phyloP scores from a whole-genome alignment of 176 grass and related monocot genomes.

The Oryza punctata region DNA sequence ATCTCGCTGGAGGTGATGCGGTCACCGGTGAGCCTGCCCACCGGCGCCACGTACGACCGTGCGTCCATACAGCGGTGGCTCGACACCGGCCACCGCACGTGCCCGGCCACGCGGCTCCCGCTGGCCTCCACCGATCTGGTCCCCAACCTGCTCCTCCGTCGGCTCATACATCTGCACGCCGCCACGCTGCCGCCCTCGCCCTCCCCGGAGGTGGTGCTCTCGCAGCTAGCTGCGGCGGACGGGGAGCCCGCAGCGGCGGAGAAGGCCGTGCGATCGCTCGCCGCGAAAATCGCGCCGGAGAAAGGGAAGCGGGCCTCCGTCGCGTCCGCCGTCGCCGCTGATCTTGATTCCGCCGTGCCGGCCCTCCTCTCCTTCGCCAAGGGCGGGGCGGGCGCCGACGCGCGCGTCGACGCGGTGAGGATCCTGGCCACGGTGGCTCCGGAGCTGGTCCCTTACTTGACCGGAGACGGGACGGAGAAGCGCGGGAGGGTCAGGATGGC shows the following conservation, averaged over 20 bases:
- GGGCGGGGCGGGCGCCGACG: constrained; percentile 41
- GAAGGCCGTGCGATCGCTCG: constrained; percentile 58
- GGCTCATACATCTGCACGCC: constrained; percentile 61
- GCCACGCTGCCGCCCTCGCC: constrained; percentile 48
- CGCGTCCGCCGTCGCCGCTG: constrained; percentile 38
- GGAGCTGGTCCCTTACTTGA: constrained; percentile 47
- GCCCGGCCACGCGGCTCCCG: constrained; percentile 63
- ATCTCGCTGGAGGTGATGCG: constrained; percentile 93
- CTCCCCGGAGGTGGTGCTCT: constrained; percentile 45
- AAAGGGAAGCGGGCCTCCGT: constrained; percentile 54
- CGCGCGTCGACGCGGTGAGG: constrained; percentile 54
- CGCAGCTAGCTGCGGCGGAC: constrained; percentile 47
- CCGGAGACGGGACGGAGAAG: constrained; percentile 36
- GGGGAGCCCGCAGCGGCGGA: constrained; percentile 53
- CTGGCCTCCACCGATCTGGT: constrained; percentile 72
- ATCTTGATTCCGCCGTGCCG: constrained; percentile 45
- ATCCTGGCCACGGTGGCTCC: constrained; percentile 51
- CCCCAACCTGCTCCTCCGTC: constrained; percentile 68
- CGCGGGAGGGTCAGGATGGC: constrained; percentile 33
- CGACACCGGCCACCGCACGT: constrained; percentile 71
- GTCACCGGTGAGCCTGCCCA: constrained; percentile 68
- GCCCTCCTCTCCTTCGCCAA: constrained; percentile 52
- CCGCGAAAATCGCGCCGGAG: constrained; percentile 51
- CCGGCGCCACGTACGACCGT: constrained; percentile 80
- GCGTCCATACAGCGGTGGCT: constrained; percentile 89